Base-by-base conservation (phyloP, 345 rosid genomes). In the Eucalyptus cloeziana region DNA sequence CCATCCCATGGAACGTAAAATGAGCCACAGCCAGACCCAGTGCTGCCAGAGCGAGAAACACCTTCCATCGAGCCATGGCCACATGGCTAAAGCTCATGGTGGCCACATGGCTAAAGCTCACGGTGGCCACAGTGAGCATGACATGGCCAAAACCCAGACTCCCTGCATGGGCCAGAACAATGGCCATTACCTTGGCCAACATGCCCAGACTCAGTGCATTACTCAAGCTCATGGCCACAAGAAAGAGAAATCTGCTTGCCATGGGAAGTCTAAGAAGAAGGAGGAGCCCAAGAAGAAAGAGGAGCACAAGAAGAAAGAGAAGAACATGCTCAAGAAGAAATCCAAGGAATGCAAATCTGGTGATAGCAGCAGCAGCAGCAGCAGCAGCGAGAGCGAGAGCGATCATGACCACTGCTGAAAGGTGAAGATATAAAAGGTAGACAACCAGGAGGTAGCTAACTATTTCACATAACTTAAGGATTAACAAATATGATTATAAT, bases 301-400 rank as follows among this genome's bases (percentile, higher is more conserved):
- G 11, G 91, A 85, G 91, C 54, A 85, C 91, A 92, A 51, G 49
- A 52, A 88, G 89, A 71, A 71, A 71, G 90, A 88, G 88, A 44
- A 85, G 91, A 62, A 85, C 91, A 24, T 40, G 89, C 12, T 90
- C 83, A 47, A 31, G 69, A 79, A 88, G 88, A 93, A 87, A 91
- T 87, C 91, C 86, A 92, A 89, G 85, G 94, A 92, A 50, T 89
- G 93, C 47, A 43, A 91, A 31, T 87, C 92, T 52, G 92, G 91
- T 10, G 90, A 92, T 19, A 89, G 88, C 85, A 90, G 91, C 64
- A 85, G 90, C 86, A 43, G 89, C 89, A 89, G 91, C 62, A 56
- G 62, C 30, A 12, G 13, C 12, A 49, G 85, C 49, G 89, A 89
- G 86, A 92, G 93, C 27, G 91, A 92, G 7, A 91, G 91, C 85